Evolutionary conservation across 345 rosid genomes (phyloP).

Genomic region (Angophora floribunda): DNA sequence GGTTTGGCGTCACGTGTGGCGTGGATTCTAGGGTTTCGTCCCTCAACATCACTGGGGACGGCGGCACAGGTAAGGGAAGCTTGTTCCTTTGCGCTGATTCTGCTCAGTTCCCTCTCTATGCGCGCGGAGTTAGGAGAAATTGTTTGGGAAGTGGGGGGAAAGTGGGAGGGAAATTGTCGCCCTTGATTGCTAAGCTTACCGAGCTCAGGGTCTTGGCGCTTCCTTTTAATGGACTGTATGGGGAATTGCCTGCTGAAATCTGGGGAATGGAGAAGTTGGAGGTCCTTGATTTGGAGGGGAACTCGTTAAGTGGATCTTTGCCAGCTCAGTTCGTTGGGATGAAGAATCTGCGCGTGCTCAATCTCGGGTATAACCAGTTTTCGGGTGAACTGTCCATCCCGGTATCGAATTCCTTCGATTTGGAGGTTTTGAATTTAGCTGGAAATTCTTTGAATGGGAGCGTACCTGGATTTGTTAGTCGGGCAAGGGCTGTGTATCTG

Average conservation of each 20-base stretch:
- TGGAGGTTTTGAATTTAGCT: slow-evolving; percentile 69
- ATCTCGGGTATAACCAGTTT: slow-evolving; percentile 69
- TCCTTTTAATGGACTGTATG: slow-evolving; percentile 63
- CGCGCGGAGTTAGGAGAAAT: slow-evolving; percentile 56
- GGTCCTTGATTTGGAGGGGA: slow-evolving; percentile 88
- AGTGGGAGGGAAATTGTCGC: slow-evolving; percentile 47
- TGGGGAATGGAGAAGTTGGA: slow-evolving; percentile 78
- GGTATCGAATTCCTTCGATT: slow-evolving; percentile 13
- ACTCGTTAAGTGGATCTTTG: slow-evolving; percentile 34
- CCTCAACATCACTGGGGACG: slow-evolving; percentile 62
- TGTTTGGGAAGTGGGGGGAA: slow-evolving; percentile 40
- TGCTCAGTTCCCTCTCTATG: slow-evolving; percentile 57
- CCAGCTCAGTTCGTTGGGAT: slow-evolving; percentile 42
- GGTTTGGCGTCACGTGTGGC: slow-evolving; percentile 72
- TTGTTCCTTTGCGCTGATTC: slow-evolving; percentile 44
- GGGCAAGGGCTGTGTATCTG: slow-evolving; percentile 54
- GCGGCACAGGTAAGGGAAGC: slow-evolving; percentile 33
- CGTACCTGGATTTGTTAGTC: slow-evolving; percentile 59
- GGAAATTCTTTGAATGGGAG: slow-evolving; percentile 69
- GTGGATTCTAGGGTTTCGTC: slow-evolving; percentile 45
- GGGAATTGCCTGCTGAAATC: slow-evolving; percentile 58
- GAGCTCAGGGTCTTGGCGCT: slow-evolving; percentile 68
- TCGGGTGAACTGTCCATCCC: slow-evolving; percentile 54
- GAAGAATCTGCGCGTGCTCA: slow-evolving; percentile 51
- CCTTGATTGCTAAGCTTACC: slow-evolving; percentile 38